Conservation (phyloP, 2,329 filamentous ascomycete genomes). For the Verticillium alfalfae region DNA sequence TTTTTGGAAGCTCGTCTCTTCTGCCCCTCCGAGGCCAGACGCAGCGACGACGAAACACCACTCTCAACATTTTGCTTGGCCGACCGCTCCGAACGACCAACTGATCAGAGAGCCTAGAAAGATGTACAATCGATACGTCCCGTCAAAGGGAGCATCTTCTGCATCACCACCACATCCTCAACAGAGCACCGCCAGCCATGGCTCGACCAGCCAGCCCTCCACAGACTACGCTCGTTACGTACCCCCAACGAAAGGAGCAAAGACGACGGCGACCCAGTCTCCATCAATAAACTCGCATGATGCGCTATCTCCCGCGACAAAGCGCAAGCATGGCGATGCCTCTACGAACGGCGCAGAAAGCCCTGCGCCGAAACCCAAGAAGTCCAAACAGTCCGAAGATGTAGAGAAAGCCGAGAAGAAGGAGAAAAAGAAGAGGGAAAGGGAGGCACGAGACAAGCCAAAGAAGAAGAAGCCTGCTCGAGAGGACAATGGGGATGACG, state of each 20-base stretch:
- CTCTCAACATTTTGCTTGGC: background rate
- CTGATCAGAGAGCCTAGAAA: background rate
- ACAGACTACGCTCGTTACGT: conserved; percentile 9
- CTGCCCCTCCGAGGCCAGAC: conserved; percentile 5
- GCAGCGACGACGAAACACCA: background rate
- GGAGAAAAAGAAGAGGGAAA: conserved; percentile 28
- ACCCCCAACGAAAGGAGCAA: conserved; percentile 6
- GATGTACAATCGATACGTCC: conserved; percentile 28
- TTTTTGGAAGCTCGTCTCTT: conserved; percentile 17
- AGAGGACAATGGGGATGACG: conserved; percentile 17
- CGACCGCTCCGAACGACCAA: background rate
- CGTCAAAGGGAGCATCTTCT: conserved; percentile 18
- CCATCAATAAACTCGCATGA: background rate
- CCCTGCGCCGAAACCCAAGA: conserved; percentile 25
- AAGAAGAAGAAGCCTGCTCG: conserved; percentile 16
- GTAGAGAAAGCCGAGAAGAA: conserved; percentile 19
- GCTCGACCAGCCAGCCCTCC: background rate
- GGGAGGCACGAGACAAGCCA: conserved; percentile 12
- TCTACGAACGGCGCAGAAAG: conserved; percentile 19
- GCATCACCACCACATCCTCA: conserved; percentile 3
- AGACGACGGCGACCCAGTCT: background rate
- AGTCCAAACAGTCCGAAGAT: conserved; percentile 20
- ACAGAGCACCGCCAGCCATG: background rate
- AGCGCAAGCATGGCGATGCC: conserved; percentile 27
- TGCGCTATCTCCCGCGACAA: conserved; percentile 11